phyloP scores from a whole-genome alignment of 192 early-diverging fungal species.

The Umbelopsis vinacea region DNA sequence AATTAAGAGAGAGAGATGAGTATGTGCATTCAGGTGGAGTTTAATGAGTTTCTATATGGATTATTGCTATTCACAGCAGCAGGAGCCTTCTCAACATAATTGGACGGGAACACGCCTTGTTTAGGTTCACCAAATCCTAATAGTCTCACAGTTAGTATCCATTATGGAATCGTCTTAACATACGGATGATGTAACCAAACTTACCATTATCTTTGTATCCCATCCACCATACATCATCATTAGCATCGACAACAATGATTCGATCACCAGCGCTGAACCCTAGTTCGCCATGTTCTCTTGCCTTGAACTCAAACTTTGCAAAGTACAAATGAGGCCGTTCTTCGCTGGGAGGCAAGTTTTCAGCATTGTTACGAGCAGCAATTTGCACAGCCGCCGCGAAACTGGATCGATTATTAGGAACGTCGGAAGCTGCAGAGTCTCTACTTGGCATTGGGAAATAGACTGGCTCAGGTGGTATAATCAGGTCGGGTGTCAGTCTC shows the following conservation, averaged over 20 bases:
- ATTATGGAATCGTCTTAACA: not conserved
- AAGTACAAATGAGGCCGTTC: slow-evolving; percentile 56
- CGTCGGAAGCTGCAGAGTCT: slow-evolving; percentile 3
- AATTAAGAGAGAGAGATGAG: not conserved
- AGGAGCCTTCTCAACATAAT: slow-evolving; percentile 59
- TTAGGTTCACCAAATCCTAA: slow-evolving; percentile 42
- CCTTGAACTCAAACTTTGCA: slow-evolving; percentile 74
- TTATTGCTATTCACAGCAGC: slow-evolving; percentile 9
- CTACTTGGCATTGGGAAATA: slow-evolving; percentile 14
- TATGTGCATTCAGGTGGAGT: not conserved
- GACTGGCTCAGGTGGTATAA: slow-evolving; percentile 7
- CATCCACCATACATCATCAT: slow-evolving; percentile 86
- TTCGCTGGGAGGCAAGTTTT: slow-evolving; percentile 24
- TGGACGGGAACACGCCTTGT: slow-evolving; percentile 82
- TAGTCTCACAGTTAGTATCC: not conserved
- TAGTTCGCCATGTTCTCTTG: slow-evolving; percentile 76
- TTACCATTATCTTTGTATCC: slow-evolving; percentile 68
- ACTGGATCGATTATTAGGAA: slow-evolving; percentile 4
- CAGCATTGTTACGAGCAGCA: slow-evolving; percentile 33
- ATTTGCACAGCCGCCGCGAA: slow-evolving; percentile 27
- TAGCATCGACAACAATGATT: slow-evolving; percentile 76
- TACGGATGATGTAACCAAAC: slow-evolving; percentile 17
- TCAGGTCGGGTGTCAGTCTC: not conserved
- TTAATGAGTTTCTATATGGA: not conserved
- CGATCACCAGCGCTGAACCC: slow-evolving; percentile 69